A percentile compares a stretch with the other conserved stretches of the same genome.
Evolutionary conservation across 2,329 filamentous ascomycete species (phyloP).

Genomic region (Cordyceps cicadae): DNA sequence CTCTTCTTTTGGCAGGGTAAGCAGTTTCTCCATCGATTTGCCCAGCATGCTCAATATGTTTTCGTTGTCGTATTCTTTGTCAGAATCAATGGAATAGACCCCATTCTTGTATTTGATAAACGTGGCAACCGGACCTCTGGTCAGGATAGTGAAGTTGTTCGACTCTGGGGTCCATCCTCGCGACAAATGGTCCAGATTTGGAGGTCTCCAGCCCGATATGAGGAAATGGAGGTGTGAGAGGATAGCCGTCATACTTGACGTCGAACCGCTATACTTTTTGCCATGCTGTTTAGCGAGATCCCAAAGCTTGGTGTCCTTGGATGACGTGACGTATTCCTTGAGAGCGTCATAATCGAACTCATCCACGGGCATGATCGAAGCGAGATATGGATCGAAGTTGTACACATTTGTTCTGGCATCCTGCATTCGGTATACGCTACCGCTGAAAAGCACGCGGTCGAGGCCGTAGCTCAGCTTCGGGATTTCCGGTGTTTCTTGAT

Average conservation of each 20-base stretch:
- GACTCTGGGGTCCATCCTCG: conserved; percentile 54
- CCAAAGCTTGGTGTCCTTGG: conserved; percentile 67
- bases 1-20: conserved; percentile 73
- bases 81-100: conserved; percentile 87
- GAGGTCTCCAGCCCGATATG: conserved; percentile 70
- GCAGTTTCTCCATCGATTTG: conserved; percentile 91
- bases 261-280: conserved; percentile 87
- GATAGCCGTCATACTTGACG: conserved; percentile 88
- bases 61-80: conserved; percentile 80
- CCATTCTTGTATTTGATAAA: conserved; percentile 79
- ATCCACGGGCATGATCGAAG: conserved; percentile 82
- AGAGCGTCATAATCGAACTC: conserved; percentile 90
- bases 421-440: conserved; percentile 83
- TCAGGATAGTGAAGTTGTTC: conserved; percentile 62
- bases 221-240: conserved; percentile 90
- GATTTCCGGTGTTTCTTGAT: conserved; percentile 30
- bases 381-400: conserved; percentile 94
- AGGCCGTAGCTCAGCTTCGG: conserved; percentile 65
- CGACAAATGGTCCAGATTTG: conserved; percentile 61
- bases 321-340: conserved; percentile 84
- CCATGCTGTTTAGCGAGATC: conserved; percentile 55
- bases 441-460: conserved; percentile 90
- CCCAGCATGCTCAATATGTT: conserved; percentile 88
- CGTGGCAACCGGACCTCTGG: conserved; percentile 65
- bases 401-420: conserved; percentile 80